Conservation (phyloP, 345 rosid species). For the Chamaenerion angustifolium region DNA sequence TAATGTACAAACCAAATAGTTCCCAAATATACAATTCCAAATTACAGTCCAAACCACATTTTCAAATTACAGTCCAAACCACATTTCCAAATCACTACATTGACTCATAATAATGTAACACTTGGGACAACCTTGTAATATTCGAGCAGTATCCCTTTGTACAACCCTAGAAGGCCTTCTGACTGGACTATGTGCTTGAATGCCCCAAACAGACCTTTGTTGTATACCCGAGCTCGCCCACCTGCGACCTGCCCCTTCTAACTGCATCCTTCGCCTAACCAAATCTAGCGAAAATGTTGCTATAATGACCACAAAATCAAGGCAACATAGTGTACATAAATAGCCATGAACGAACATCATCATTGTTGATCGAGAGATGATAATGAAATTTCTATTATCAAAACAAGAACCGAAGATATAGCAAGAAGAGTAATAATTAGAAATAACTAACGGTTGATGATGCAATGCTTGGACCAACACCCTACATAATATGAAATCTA, state of each 20-base stretch:
- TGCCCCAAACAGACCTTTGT: slow-evolving; percentile 54
- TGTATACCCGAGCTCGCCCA: slow-evolving; percentile 79
- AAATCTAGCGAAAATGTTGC: slow-evolving; percentile 90
- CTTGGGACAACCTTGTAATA: too few relatives aligned
- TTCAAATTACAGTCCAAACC: too few relatives aligned
- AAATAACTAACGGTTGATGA: slow-evolving; percentile 59
- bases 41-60: too few relatives aligned
- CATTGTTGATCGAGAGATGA: too few relatives aligned
- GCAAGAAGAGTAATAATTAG: background rate
- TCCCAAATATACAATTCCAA: too few relatives aligned
- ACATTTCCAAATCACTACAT: too few relatives aligned
- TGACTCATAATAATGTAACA: too few relatives aligned
- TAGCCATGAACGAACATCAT: too few relatives aligned
- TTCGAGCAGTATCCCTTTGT: too few relatives aligned
- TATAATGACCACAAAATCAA: slow-evolving; percentile 14
- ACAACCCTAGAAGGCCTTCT: slow-evolving; percentile 74
- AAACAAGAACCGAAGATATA: background rate
- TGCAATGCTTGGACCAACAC: slow-evolving; percentile 84
- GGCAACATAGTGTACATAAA: background rate
- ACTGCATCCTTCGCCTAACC: slow-evolving; percentile 86
- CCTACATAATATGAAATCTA: too few relatives aligned
- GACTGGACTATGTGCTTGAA: slow-evolving; percentile 58
- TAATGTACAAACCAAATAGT: too few relatives aligned
- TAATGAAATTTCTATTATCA: too few relatives aligned
- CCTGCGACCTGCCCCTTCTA: slow-evolving; percentile 95